These are phyloP conservation scores for Cordyceps pruinosa DNA, from an alignment of 2,329 filamentous ascomycete genomes.

Conservation along the genomic window DNA sequence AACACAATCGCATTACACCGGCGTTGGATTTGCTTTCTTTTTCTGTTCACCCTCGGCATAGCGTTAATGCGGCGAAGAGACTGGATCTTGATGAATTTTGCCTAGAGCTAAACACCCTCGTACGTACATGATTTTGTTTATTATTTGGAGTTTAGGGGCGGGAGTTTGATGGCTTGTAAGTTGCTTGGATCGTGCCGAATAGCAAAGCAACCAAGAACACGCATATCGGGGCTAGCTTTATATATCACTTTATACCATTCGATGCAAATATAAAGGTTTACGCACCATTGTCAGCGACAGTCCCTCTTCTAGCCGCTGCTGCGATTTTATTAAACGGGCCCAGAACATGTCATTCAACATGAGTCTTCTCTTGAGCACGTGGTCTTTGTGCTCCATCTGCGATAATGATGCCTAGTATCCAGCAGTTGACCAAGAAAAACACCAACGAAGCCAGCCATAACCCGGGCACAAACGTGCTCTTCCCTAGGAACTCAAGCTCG, in stretches of 20 bases:
- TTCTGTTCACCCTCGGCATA: neutral
- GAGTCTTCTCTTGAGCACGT: conserved; percentile 16
- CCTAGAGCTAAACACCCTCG: neutral
- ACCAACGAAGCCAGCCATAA: conserved; percentile 67
- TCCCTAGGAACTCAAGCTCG: conserved; percentile 69
- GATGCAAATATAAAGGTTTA: neutral
- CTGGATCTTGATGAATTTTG: neutral
- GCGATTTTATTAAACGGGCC: neutral
- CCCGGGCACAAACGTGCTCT: conserved; percentile 77
- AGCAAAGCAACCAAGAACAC: neutral
- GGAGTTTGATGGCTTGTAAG: neutral
- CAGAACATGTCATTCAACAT: neutral
- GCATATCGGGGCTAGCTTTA: neutral
- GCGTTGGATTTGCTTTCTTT: neutral
- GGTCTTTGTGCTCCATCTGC: conserved; percentile 43
- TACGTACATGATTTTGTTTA: neutral
- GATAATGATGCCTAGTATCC: conserved; percentile 78
- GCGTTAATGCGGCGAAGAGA: neutral
- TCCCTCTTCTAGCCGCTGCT: neutral
- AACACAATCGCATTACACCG: neutral
- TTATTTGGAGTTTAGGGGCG: neutral
- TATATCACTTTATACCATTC: neutral
- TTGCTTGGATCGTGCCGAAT: neutral
- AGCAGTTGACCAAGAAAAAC: conserved; percentile 83
- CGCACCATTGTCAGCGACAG: neutral